Evolutionary conservation across 2,329 filamentous ascomycete species (phyloP).

Genomic region (Fusarium miscanthi): DNA sequence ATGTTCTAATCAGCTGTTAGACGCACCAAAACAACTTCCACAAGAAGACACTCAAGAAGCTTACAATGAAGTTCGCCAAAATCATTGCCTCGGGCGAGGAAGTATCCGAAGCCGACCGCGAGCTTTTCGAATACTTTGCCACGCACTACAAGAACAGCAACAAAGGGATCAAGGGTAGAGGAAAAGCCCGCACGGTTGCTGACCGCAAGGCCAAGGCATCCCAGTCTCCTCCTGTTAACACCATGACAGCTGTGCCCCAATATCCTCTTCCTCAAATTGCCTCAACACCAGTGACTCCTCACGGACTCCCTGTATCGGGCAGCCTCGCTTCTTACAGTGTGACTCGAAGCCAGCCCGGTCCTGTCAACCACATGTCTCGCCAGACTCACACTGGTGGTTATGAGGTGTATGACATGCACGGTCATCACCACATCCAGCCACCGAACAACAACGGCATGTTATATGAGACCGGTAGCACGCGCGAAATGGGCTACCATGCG

Average conservation of each 20-base stretch:
- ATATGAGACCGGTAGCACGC: slow-evolving; percentile 59
- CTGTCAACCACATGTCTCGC: slow-evolving; percentile 46
- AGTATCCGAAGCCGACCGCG: slow-evolving; percentile 74
- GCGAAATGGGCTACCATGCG: slow-evolving; percentile 56
- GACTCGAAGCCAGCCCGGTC: slow-evolving; percentile 42
- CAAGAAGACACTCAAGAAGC: slow-evolving; percentile 73
- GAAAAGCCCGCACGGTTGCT: slow-evolving; percentile 79
- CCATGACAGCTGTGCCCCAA: slow-evolving; percentile 31
- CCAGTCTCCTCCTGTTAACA: slow-evolving; percentile 39
- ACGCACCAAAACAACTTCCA: slow-evolving; percentile 97
- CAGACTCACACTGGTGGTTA: slow-evolving; percentile 52
- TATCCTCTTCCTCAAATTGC: slow-evolving; percentile 46
- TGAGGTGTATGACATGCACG: slow-evolving; percentile 60
- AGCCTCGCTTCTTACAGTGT: slow-evolving; percentile 50
- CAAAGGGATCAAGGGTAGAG: slow-evolving; percentile 96
- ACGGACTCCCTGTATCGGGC: slow-evolving; percentile 44
- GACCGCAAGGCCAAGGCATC: slow-evolving; percentile 47
- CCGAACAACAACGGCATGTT: slow-evolving; percentile 47
- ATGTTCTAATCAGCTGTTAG: slow-evolving; percentile 53
- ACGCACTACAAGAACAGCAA: slow-evolving; percentile 97
- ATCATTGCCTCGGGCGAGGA: slow-evolving; percentile 64
- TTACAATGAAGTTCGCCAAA: slow-evolving; percentile 77
- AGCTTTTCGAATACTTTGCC: slow-evolving; percentile 86
- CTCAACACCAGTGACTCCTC: slow-evolving; percentile 36
- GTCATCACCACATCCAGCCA: slow-evolving; percentile 41